Conservation (phyloP, 352 stramenopile genomes). For the Phytophthora syringae region DNA sequence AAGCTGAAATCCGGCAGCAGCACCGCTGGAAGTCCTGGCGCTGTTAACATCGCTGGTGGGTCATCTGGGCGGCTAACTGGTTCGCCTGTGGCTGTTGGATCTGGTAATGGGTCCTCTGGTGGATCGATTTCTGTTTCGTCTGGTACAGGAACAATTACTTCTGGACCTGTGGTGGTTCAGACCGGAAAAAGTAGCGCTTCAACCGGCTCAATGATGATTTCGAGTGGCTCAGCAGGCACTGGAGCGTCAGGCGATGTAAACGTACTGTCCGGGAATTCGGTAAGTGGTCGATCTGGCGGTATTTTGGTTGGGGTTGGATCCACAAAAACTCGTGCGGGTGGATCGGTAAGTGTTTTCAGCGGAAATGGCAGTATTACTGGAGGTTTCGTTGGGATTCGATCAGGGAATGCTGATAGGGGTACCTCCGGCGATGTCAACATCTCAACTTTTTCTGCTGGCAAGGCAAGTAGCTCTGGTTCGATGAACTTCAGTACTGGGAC, state of each 20-base stretch:
- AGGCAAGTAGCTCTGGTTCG: slow-evolving; percentile 24
- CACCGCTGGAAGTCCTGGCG: slow-evolving; percentile 14
- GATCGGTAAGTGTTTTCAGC: slow-evolving; percentile 26
- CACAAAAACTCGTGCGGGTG: slow-evolving; percentile 17
- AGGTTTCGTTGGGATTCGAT: slow-evolving; percentile 26
- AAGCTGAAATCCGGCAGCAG: slow-evolving; percentile 27
- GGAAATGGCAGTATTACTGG: slow-evolving; percentile 31
- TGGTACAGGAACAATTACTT: slow-evolving; percentile 19
- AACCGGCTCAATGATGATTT: slow-evolving; percentile 21
- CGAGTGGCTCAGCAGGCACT: slow-evolving; percentile 23
- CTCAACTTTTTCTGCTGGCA: slow-evolving; percentile 21
- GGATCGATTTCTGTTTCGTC: slow-evolving; percentile 22
- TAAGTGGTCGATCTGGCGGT: slow-evolving; percentile 28
- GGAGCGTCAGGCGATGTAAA: slow-evolving; percentile 29
- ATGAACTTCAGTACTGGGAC: slow-evolving; percentile 32
- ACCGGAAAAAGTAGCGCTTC: slow-evolving; percentile 19
- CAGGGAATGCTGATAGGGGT: slow-evolving; percentile 28
- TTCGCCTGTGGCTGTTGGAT: slow-evolving; percentile 19
- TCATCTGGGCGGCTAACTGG: slow-evolving; percentile 19
- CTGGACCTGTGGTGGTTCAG: slow-evolving; percentile 22
- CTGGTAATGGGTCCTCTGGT: slow-evolving; percentile 26
- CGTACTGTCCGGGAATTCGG: slow-evolving; percentile 25
- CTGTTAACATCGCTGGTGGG: slow-evolving; percentile 13
- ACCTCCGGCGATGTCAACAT: slow-evolving; percentile 33
- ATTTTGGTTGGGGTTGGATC: slow-evolving; percentile 28